A percentile compares a stretch with the other conserved stretches of the same genome.
Evolutionary conservation across 2,329 filamentous ascomycete genomes (phyloP).

Genomic region (Penicillium rolfsii): DNA sequence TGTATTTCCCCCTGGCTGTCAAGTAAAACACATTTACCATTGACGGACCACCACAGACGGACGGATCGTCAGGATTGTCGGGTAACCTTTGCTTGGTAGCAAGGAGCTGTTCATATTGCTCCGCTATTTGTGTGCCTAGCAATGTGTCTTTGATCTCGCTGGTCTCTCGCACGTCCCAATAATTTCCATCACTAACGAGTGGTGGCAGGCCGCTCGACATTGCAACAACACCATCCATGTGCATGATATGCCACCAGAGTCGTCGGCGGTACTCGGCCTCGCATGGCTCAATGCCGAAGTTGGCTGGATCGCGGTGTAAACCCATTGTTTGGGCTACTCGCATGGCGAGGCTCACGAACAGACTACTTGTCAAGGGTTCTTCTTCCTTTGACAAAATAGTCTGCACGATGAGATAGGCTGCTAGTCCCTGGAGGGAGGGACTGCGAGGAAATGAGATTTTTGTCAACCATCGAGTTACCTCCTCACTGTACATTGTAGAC

Average conservation of each 20-base stretch:
- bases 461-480: constrained; percentile 48
- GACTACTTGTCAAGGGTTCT: constrained; percentile 53
- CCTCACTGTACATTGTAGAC: constrained; percentile 47
- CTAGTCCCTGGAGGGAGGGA: constrained; percentile 50
- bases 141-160: constrained; percentile 53
- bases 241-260: constrained; percentile 55
- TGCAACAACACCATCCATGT: constrained; percentile 54
- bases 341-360: constrained; percentile 53
- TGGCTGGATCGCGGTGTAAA: constrained; percentile 53
- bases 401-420: constrained; percentile 53
- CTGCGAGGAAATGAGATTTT: constrained; percentile 51
- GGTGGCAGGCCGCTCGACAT: constrained; percentile 55
- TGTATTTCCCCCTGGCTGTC: constrained; percentile 49
- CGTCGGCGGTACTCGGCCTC: constrained; percentile 52
- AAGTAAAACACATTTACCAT: constrained; percentile 51
- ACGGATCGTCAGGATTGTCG: constrained; percentile 48
- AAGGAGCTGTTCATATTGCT: constrained; percentile 43
- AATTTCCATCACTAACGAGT: constrained; percentile 51
- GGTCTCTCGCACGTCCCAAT: constrained; percentile 52
- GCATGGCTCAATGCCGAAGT: constrained; percentile 50
- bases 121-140: constrained; percentile 43
- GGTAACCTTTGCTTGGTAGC: constrained; percentile 37
- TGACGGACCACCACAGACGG: constrained; percentile 44
- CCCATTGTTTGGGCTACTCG: constrained; percentile 55
- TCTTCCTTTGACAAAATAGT: constrained; percentile 53